phyloP scores from a whole-genome alignment of 495 filamentous ascomycete species.

The Apiosordaria backusii region DNA sequence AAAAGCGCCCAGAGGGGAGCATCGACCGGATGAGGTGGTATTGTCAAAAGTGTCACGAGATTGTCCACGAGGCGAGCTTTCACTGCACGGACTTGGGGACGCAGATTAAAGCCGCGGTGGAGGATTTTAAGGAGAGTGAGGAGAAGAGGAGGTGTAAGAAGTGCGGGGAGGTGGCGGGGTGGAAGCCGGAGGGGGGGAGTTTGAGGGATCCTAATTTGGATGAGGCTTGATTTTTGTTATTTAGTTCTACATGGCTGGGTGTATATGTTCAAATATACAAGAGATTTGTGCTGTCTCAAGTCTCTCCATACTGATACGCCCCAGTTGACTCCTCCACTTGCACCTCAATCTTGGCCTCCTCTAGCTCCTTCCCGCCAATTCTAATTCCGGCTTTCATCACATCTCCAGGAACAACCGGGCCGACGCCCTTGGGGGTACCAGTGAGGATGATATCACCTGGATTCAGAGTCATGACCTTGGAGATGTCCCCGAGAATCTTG shows the following conservation, averaged over 20 bases:
- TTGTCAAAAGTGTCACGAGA: constrained; percentile 62
- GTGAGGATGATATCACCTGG: constrained; percentile 90
- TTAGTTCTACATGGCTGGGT: not conserved
- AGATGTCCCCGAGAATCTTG: constrained; percentile 82
- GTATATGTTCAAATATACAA: constrained; percentile 5
- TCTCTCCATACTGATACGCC: constrained; percentile 58
- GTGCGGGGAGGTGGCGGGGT: constrained; percentile 71
- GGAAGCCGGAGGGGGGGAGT: constrained; percentile 45
- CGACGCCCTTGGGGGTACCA: constrained; percentile 95
- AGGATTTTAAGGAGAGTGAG: constrained; percentile 69
- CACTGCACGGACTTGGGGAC: constrained; percentile 91
- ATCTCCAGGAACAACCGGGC: constrained; percentile 79
- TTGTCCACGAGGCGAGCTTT: constrained; percentile 85
- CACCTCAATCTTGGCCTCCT: constrained; percentile 84
- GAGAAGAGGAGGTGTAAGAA: constrained; percentile 70
- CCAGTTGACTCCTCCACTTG: constrained; percentile 64
- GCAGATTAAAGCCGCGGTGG: constrained; percentile 92
- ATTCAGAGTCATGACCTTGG: constrained; percentile 89
- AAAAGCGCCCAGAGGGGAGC: constrained; percentile 64
- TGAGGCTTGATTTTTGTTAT: constrained; percentile 13
- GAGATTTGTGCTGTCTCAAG: constrained; percentile 34
- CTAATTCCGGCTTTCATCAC: constrained; percentile 81
- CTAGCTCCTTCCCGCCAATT: constrained; percentile 76
- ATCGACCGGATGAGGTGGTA: constrained; percentile 91
- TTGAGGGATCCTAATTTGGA: constrained; percentile 52